These are phyloP conservation scores for Vitis cinerea DNA, from an alignment of 164 flowering plant species.

Conservation along the genomic window DNA sequence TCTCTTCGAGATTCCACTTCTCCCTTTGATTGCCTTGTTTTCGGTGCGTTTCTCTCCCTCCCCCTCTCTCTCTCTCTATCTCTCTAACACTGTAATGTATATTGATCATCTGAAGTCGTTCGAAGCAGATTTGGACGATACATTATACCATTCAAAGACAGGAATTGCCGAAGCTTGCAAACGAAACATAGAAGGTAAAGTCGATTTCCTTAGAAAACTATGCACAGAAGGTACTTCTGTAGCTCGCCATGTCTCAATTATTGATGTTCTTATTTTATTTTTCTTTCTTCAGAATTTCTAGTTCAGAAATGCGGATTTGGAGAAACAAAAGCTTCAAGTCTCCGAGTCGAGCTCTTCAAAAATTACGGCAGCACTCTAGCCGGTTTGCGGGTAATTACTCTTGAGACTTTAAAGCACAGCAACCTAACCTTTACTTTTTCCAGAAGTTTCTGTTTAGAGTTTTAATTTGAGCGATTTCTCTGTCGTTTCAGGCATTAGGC, in stretches of 20 bases:
- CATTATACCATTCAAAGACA: slow-evolving; percentile 57
- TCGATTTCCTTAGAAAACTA: not conserved
- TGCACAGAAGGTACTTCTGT: not conserved
- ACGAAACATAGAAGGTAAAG: slow-evolving; percentile 73
- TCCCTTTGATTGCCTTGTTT: slow-evolving; percentile 53
- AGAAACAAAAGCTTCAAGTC: slow-evolving; percentile 47
- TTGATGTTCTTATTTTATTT: not conserved
- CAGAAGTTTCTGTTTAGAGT: not conserved
- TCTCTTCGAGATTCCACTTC: slow-evolving; percentile 23
- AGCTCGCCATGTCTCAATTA: not conserved
- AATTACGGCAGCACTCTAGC: slow-evolving; percentile 92
- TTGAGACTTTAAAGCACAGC: no score
- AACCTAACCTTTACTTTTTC: not conserved
- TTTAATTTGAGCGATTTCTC: not conserved
- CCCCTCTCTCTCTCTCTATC: not conserved
- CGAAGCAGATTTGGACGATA: slow-evolving; percentile 85
- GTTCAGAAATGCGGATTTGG: slow-evolving; percentile 66
- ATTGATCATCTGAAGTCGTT: not conserved
- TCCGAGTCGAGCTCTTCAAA: slow-evolving; percentile 72
- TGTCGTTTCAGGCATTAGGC: slow-evolving; percentile 46
- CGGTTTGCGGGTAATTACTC: slow-evolving; percentile 66
- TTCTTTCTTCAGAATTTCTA: slow-evolving; percentile 54
- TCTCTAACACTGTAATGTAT: not conserved
- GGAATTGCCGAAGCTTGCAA: slow-evolving; percentile 62
- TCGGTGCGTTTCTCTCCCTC: slow-evolving; percentile 36